Percentiles rank a stretch among this genome's conserved stretches.
phyloP scores from a whole-genome alignment of 805 yeast species.

The Isabelozyma rhagii region DNA sequence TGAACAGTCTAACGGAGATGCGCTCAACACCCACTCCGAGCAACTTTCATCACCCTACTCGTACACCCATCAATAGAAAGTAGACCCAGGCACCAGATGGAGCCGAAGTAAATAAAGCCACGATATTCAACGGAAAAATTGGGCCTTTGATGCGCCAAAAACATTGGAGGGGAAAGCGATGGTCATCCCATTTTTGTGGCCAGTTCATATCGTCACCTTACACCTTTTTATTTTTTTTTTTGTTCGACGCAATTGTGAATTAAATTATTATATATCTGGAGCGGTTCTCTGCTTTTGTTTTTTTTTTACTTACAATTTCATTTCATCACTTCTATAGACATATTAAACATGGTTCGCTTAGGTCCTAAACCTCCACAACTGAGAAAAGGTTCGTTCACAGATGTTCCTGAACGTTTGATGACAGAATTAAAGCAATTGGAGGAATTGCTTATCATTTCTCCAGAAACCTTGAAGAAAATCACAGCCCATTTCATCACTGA shows the following conservation, averaged over 20 bases:
- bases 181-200: background rate
- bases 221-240: background rate
- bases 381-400: constrained; percentile 62
- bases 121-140: background rate
- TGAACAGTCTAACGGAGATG: background rate
- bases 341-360: constrained; percentile 62
- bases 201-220: background rate
- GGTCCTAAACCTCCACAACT: constrained; percentile 83
- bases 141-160: background rate
- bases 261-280: background rate
- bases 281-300: background rate
- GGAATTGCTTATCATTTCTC: constrained; percentile 57
- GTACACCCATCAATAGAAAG: background rate
- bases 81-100: background rate
- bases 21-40: too few relatives aligned
- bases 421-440: constrained; percentile 59
- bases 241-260: background rate
- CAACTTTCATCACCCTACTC: too few relatives aligned
- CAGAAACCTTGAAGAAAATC: constrained; percentile 59
- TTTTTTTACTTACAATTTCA: background rate
- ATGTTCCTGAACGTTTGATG: constrained; percentile 62
- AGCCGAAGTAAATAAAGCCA: background rate
- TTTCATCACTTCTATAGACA: background rate
- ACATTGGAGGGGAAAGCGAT: too few relatives aligned
- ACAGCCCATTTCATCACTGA: constrained; percentile 75